Conservation (phyloP, 805 yeast genomes). For the Helenozyma baotianmanensis region DNA sequence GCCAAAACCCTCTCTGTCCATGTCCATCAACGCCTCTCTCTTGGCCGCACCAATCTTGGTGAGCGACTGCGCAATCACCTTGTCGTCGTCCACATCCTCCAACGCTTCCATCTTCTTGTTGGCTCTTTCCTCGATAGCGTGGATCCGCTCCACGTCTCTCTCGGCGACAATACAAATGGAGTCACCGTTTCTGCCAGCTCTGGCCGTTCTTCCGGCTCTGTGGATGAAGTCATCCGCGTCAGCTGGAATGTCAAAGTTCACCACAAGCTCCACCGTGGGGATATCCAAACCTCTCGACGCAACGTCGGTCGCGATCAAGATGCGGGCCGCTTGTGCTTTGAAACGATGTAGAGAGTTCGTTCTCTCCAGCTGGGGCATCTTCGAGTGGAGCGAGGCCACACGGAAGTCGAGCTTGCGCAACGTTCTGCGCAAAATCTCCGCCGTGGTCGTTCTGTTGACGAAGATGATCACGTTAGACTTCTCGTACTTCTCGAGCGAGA, state of each 20-base stretch:
- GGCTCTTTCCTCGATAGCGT: constrained; percentile 83
- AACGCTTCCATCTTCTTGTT: constrained; percentile 75
- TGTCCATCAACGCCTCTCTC: constrained; percentile 86
- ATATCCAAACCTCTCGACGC: constrained; percentile 97
- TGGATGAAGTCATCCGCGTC: constrained; percentile 96
- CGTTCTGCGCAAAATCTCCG: constrained; percentile 80
- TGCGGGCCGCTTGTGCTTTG: constrained; percentile 90
- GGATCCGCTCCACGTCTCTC: constrained; percentile 73
- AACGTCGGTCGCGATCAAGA: constrained; percentile 92
- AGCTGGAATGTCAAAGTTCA: constrained; percentile 90
- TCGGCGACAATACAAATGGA: constrained; percentile 80
- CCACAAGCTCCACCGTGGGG: constrained; percentile 83
- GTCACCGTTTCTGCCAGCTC: constrained; percentile 91
- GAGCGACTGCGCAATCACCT: constrained; percentile 68
- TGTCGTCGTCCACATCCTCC: constrained; percentile 66
- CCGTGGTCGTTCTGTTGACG: constrained; percentile 86
- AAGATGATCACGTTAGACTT: constrained; percentile 77
- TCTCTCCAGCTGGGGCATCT: constrained; percentile 90
- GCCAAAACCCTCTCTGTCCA: constrained; percentile 90
- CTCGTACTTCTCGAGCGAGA: constrained; percentile 57
- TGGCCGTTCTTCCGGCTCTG: constrained; percentile 97
- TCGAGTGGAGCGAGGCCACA: constrained; percentile 89
- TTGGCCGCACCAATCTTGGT: constrained; percentile 74
- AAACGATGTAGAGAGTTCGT: constrained; percentile 88
- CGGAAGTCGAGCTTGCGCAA: constrained; percentile 68